Evolutionary conservation across 345 rosid genomes (phyloP).

Genomic region (sweet orange (Citrus sinensis)): DNA sequence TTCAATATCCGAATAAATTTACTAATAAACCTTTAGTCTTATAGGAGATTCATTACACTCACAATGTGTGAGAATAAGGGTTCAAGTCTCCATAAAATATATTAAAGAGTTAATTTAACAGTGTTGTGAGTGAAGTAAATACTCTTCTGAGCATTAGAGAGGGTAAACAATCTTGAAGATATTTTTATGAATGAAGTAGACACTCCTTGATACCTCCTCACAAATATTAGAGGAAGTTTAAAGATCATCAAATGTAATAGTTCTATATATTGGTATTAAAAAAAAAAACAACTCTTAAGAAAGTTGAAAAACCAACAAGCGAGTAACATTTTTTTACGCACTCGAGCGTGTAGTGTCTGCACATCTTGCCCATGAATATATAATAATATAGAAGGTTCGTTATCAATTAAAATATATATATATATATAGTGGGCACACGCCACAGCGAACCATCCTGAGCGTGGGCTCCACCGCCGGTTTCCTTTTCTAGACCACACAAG

Average conservation of each 20-base stretch:
- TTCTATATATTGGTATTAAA: too few species aligned
- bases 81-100: too few species aligned
- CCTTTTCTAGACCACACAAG: not conserved
- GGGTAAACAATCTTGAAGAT: fast-evolving
- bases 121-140: fast-evolving
- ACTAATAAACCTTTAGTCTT: fast-evolving
- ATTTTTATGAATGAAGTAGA: fast-evolving
- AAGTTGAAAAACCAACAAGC: not conserved
- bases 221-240: too few species aligned
- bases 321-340: not conserved
- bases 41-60: fast-evolving
- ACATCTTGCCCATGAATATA: not conserved
- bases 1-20: too few species aligned
- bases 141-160: too few species aligned
- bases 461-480: not conserved
- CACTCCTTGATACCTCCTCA: fast-evolving
- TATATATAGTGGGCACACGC: not conserved
- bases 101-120: fast-evolving
- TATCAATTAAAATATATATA: too few species aligned
- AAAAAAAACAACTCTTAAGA: not conserved
- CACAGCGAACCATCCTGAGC: not conserved
- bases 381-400: not conserved
- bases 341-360: not conserved
- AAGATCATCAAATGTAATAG: too few species aligned
- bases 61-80: too few species aligned